A percentile compares a stretch with the other conserved stretches of the same genome.
Evolutionary conservation across 1,139 yeast species (phyloP).

Genomic region (Saccharomyces hybrid): DNA sequence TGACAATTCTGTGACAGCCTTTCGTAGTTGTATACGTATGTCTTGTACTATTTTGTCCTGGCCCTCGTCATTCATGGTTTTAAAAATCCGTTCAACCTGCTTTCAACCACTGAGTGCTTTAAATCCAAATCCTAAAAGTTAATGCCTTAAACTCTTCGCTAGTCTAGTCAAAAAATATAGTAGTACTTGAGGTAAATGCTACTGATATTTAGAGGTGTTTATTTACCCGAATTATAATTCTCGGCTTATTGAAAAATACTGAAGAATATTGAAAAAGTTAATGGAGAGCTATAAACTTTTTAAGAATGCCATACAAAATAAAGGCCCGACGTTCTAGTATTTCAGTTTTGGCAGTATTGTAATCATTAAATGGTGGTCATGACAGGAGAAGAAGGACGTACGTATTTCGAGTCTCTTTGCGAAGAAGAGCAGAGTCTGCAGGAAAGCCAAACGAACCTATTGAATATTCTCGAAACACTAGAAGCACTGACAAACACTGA

Average conservation of each 20-base stretch:
- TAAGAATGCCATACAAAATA: not conserved
- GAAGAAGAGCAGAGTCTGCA: conserved; percentile 24
- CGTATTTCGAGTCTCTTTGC: conserved; percentile 24
- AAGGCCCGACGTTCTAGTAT: not conserved
- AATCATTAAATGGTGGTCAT: not conserved
- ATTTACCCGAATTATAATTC: not conserved
- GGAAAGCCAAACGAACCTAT: conserved; percentile 15
- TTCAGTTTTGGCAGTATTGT: not conserved
- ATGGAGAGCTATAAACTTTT: not conserved
- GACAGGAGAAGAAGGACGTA: not conserved
- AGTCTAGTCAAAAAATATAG: not conserved
- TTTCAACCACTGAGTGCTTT: not conserved
- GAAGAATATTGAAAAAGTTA: too few relatives aligned
- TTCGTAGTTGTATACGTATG: conserved; percentile 33
- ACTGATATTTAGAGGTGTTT: not conserved
- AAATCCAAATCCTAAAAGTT: not conserved
- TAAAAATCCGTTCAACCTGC: too few relatives aligned
- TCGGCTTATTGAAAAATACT: not conserved
- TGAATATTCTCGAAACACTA: conserved; percentile 12
- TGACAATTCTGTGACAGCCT: conserved; percentile 36
- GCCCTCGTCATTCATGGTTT: conserved; percentile 4
- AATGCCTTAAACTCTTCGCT: not conserved
- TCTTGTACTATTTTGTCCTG: conserved; percentile 13
- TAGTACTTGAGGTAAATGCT: not conserved
- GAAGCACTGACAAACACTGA: conserved; percentile 14